Base-by-base conservation (phyloP, 75 land plant genomes). In the Chamaecyparis obtusa region DNA sequence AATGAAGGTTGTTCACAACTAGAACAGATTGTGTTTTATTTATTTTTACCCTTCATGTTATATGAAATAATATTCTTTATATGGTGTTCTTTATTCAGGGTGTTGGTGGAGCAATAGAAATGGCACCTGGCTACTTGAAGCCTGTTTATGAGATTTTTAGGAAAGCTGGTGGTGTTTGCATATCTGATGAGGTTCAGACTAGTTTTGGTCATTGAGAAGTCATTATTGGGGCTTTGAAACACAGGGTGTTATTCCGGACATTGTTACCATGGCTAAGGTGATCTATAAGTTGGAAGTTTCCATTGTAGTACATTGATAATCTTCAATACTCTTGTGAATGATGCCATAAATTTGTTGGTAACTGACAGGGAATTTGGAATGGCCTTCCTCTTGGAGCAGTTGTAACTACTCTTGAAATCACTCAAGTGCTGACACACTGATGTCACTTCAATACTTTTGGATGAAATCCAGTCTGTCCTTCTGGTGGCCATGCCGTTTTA, bases 301-400 rank as follows among this genome's bases (percentile, higher is more conserved):
- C 48, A 24, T 30, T 44, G n/a, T 27, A 79, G 46, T 43, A 79
- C 46, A 39, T 41, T 79, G 2, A 36, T 43, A 79, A 21, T 21
- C 37, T 79, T 9, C 8, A 79, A 24, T 30, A 43, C 10, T 79
- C 30, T 75, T 76, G 84, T 76, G 46, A 36, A 21, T 17, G 44
- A 77, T 71, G 76, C 37, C 32, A 72, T 5, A 9, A 15, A 86
- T 32, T 74, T 83, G 37, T 41, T 84, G 37, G 48, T 19, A 72
- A 33, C 30, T 85, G 41, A 44, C 89, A 98, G 99, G 99, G 99
- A 13, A 93, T 98, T 88, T 99, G 99, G 71, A 98, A 98, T 92
- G 99, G 99, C 39, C 93, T 97, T 80, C 99, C 99, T 41, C 87
- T 96, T 54, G 99, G 96, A 44, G 99, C 99, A 41, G 99, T 98